Base-by-base conservation (phyloP, 345 rosid species). In the Brassica nigra region DNA sequence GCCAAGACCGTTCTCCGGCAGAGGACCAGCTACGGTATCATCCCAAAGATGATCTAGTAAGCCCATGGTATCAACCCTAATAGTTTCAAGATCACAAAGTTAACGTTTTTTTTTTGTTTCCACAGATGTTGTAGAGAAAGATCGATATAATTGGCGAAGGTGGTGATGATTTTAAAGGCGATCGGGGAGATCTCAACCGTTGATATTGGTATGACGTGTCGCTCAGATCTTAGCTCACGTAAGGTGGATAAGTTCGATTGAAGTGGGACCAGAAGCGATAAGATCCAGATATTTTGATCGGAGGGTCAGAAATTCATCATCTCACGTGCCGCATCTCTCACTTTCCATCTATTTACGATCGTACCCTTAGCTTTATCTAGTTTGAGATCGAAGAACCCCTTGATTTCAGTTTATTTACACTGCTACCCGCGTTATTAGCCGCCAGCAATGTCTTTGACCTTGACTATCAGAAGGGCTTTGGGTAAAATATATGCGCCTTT, bases 1-100 rank as follows among this genome's bases (percentile, higher is more conserved):
- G 71, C 99, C 97, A 79, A 93, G 97, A 80, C 98, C 99, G 86
- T 76, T 86, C 15, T 95, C 98, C 5, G 99, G 99, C 62, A 77
- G 85, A 1, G 99, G 98, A 27, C 99, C 99, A 72, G 99, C 99
- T 70, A 93, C 94, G 76, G 97, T 93, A 76, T 95, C 99, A 74
- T 95, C 99, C 99, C 99, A 95, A 14, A 95, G 85, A 76, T 95
- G 95, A 69, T 95, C 97, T 20, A 93, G 93, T 8, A 95, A 84
- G 37, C 99, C 85, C 99, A 95, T 95, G 30, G 78, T 69, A 15
- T 70, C 63, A 52, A 70, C 33, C 34, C 31, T 23, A 34, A 34
- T 34, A 34, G 37, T 44, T 27, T 27, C 4, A 66, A 30, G 14
- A 0, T 2, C 7, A 62, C 52, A 42, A 3, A 2, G 55, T 67